Percentiles rank a stretch among this genome's conserved stretches.
Conservation (phyloP, 2,329 filamentous ascomycete species). For the Trichoderma sp. region DNA sequence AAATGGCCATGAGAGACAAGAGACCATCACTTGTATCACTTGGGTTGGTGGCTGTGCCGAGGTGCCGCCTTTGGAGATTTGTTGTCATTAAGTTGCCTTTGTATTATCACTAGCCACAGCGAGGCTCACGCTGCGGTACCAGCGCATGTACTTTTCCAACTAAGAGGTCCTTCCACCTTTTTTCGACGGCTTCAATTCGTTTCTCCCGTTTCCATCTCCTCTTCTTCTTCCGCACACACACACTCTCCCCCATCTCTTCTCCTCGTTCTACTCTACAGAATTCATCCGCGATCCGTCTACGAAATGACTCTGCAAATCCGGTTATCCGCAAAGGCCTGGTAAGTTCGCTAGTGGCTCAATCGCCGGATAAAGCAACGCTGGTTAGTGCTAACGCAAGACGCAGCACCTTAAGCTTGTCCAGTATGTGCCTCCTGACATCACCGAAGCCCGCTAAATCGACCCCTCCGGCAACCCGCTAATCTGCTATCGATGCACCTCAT, state of each 20-base stretch:
- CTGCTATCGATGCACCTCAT: not conserved
- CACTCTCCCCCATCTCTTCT: not conserved
- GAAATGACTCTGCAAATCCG: not conserved
- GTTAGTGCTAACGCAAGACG: not conserved
- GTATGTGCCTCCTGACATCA: constrained; percentile 1
- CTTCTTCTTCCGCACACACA: not conserved
- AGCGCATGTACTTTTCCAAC: not conserved
- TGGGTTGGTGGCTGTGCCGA: not conserved
- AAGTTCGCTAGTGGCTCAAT: not conserved
- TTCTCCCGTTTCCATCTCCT: not conserved
- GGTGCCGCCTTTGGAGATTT: not conserved
- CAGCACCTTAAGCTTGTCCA: not conserved
- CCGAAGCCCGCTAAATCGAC: not conserved
- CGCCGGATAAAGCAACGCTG: not conserved
- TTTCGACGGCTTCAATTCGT: not conserved
- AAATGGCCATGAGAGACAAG: not conserved
- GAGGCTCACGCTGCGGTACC: too few relatives aligned
- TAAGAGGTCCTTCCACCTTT: not conserved
- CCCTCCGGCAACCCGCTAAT: constrained; percentile 7
- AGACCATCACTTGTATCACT: not conserved
- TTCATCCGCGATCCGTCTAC: not conserved
- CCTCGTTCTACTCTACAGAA: too few relatives aligned
- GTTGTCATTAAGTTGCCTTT: not conserved
- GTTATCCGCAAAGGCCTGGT: not conserved
- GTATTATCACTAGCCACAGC: not conserved